These are phyloP conservation scores for Cercospora berteroae DNA, from an alignment of 2,329 filamentous ascomycete species.

Conservation along the genomic window DNA sequence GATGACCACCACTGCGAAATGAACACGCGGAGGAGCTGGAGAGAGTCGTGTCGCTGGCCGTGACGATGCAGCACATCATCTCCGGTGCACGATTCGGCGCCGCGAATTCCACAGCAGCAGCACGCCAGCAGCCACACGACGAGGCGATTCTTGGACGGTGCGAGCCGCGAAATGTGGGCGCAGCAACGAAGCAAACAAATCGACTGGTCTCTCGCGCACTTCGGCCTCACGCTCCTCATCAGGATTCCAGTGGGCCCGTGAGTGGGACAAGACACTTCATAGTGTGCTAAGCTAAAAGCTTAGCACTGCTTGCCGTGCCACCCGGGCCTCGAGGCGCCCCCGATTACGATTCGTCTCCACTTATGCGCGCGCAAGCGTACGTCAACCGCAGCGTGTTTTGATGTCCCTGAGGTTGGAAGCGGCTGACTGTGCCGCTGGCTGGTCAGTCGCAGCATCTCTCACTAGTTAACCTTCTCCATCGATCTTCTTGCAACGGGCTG, in stretches of 20 bases:
- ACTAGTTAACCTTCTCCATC: not conserved
- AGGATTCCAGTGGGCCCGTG: not conserved
- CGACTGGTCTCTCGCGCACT: constrained; percentile 11
- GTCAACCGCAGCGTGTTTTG: constrained; percentile 14
- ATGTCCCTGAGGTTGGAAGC: not conserved
- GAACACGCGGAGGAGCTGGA: not conserved
- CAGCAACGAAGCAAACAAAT: not conserved
- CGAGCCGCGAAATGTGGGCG: not conserved
- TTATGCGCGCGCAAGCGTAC: constrained; percentile 14
- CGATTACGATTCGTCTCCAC: constrained; percentile 18
- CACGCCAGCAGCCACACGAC: not conserved
- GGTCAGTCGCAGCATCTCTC: constrained; percentile 5
- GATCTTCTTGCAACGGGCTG: not conserved
- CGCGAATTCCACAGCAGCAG: not conserved
- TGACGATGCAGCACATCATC: not conserved
- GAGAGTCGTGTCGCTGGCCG: not conserved
- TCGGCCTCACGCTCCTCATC: constrained; percentile 6
- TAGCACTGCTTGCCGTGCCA: constrained; percentile 11
- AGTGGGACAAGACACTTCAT: constrained; percentile 8
- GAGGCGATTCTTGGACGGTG: not conserved
- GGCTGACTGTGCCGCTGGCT: not conserved
- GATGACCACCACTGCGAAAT: not conserved
- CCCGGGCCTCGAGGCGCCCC: constrained; percentile 9
- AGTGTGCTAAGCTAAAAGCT: constrained; percentile 16
- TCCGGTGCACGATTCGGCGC: not conserved